Percentiles rank a stretch among this genome's conserved stretches.
Evolutionary conservation across 768 basidiomycete species (phyloP).

Genomic region (Boletus pseudopeckii): DNA sequence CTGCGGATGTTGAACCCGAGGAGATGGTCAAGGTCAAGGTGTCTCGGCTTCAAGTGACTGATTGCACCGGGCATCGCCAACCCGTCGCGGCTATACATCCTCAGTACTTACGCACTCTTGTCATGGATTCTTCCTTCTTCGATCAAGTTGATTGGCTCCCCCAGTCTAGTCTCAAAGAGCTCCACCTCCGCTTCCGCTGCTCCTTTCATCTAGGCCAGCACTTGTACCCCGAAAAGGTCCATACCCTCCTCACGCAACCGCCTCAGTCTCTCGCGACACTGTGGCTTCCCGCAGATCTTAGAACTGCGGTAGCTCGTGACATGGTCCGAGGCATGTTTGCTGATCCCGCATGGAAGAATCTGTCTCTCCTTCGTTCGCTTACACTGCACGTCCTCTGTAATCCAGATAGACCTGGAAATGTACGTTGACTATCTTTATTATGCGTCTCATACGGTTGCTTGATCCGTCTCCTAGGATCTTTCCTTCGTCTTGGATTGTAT

Average conservation of each 20-base stretch:
- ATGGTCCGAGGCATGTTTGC: neutral
- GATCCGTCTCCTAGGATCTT: neutral
- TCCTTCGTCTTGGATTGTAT: neutral
- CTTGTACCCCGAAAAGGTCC: neutral
- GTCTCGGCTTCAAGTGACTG: neutral
- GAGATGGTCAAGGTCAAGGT: conserved; percentile 5
- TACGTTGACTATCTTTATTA: neutral
- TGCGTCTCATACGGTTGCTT: neutral
- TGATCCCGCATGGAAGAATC: neutral
- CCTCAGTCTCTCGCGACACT: conserved; percentile 1
- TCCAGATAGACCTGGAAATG: neutral
- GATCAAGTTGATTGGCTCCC: neutral
- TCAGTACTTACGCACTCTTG: neutral
- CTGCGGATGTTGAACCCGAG: neutral
- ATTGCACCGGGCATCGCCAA: neutral
- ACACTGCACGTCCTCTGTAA: neutral
- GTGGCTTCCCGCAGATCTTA: neutral
- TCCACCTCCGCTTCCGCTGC: neutral
- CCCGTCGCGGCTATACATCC: neutral
- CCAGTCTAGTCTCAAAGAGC: conserved; percentile 1
- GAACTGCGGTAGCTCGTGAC: neutral
- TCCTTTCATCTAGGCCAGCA: neutral
- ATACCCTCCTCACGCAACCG: neutral
- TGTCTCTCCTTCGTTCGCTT: conserved; percentile 10
- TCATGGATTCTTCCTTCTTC: neutral